Percentiles rank a stretch among this genome's conserved stretches.
Evolutionary conservation across 352 stramenopile genomes (phyloP).

Genomic region (Globisporangium radiosum): DNA sequence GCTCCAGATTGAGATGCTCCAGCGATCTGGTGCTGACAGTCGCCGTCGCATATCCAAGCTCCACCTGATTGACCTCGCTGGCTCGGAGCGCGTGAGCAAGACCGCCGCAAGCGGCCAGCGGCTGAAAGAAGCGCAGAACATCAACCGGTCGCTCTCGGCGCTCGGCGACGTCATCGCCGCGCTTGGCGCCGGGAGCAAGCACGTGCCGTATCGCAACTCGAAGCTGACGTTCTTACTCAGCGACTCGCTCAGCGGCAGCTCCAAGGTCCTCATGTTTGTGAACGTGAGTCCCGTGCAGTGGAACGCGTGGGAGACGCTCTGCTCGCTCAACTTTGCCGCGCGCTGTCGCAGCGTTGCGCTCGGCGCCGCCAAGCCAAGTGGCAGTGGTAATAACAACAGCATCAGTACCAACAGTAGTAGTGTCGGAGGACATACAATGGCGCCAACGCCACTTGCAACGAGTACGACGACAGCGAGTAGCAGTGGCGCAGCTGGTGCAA

Average conservation of each 20-base stretch:
- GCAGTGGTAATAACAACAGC: not conserved
- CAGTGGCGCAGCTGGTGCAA: slow-evolving; percentile 9
- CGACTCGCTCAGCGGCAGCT: slow-evolving; percentile 74
- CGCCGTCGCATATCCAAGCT: slow-evolving; percentile 58
- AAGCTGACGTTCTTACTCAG: slow-evolving; percentile 92
- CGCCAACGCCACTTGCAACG: not conserved
- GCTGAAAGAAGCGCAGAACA: slow-evolving; percentile 94
- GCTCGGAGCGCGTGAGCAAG: slow-evolving; percentile 84
- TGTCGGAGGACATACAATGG: slow-evolving; percentile 19
- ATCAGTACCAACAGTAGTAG: not conserved
- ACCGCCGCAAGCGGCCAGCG: slow-evolving; percentile 88
- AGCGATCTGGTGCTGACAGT: slow-evolving; percentile 29
- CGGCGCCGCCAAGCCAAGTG: slow-evolving; percentile 62
- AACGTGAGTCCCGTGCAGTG: slow-evolving; percentile 86
- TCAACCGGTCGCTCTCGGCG: slow-evolving; percentile 93
- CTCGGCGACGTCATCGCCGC: slow-evolving; percentile 94
- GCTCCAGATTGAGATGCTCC: slow-evolving; percentile 59
- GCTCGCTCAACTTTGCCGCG: slow-evolving; percentile 88
- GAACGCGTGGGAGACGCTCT: slow-evolving; percentile 86
- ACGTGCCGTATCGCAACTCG: slow-evolving; percentile 95
- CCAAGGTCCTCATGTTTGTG: slow-evolving; percentile 83
- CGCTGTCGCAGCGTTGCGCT: slow-evolving; percentile 85
- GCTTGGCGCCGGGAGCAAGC: slow-evolving; percentile 78
- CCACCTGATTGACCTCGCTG: slow-evolving; percentile 87
- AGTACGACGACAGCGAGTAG: slow-evolving; percentile 16